Evolutionary conservation across 2,329 filamentous ascomycete genomes (phyloP).

Genomic region (Fusarium oxysporum): DNA sequence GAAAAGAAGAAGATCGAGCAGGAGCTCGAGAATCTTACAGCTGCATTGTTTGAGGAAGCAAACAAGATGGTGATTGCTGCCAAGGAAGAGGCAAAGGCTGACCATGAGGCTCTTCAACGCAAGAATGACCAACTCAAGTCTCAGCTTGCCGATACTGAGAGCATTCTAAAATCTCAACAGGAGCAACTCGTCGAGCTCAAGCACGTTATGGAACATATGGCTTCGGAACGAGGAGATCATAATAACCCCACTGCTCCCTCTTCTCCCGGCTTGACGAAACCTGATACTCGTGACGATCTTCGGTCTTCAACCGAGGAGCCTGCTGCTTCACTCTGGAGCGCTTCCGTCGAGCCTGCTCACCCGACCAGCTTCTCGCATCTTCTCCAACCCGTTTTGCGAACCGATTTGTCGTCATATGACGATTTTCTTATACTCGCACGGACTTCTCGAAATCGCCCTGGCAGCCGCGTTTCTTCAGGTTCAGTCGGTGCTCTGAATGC

Average conservation of each 20-base stretch:
- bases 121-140: conserved; percentile 89
- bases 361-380: conserved; percentile 84
- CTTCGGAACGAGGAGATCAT: conserved; percentile 76
- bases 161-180: conserved; percentile 87
- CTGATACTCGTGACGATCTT: conserved; percentile 68
- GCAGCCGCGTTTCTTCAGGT: conserved; percentile 77
- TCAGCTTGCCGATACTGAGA: conserved; percentile 88
- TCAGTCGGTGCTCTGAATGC: conserved; percentile 67
- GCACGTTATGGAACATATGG: conserved; percentile 89
- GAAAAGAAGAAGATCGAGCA: conserved; percentile 92
- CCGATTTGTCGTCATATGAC: conserved; percentile 82
- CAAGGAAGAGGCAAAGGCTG: conserved; percentile 87
- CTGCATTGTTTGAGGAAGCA: conserved; percentile 96
- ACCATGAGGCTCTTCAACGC: conserved; percentile 83
- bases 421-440: conserved; percentile 86
- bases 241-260: conserved; percentile 80
- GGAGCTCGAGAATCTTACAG: conserved; percentile 89
- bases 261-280: conserved; percentile 79
- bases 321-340: conserved; percentile 48
- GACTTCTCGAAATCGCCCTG: conserved; percentile 69
- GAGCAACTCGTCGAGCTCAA: conserved; percentile 95
- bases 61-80: conserved; percentile 96
- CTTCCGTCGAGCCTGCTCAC: conserved; percentile 61
- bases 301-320: conserved; percentile 47
- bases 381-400: conserved; percentile 84